These are phyloP conservation scores for Cenchrus purpureus DNA, from an alignment of 176 grass and related monocot species.

Conservation along the genomic window DNA sequence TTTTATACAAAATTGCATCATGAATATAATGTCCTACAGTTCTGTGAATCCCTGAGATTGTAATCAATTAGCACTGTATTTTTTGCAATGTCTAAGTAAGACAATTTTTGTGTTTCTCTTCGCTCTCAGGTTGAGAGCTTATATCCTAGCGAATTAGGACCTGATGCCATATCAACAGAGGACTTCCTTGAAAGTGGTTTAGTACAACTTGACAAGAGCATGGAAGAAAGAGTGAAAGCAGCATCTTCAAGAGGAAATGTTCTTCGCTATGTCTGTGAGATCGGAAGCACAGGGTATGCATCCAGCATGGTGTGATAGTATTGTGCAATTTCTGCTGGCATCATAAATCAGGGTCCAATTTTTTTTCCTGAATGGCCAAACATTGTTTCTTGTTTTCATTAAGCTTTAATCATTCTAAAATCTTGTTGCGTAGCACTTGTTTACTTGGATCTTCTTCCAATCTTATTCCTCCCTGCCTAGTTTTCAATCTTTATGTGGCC, in stretches of 20 bases:
- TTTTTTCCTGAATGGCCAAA: background rate
- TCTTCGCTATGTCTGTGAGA: conserved; percentile 82
- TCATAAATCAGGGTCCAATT: background rate
- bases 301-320: too few species aligned
- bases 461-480: background rate
- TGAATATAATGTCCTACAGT: too few species aligned
- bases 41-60: too few species aligned
- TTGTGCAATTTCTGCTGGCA: background rate
- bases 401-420: too few species aligned
- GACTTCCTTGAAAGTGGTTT: conserved; percentile 77
- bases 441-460: background rate
- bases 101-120: conserved; percentile 36
- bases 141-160: conserved; percentile 80
- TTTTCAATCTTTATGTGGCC: background rate
- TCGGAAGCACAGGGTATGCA: conserved; percentile 48
- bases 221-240: conserved; percentile 69
- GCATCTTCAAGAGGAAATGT: conserved; percentile 83
- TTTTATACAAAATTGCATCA: too few species aligned
- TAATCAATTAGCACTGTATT: background rate
- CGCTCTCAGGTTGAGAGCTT: conserved; percentile 78
- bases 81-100: background rate
- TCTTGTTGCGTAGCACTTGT: background rate
- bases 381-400: too few species aligned
- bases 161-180: conserved; percentile 61
- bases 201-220: conserved; percentile 62